These are phyloP conservation scores for Mortierella sp. DNA, from an alignment of 371 early-diverging fungal genomes.

Conservation along the genomic window DNA sequence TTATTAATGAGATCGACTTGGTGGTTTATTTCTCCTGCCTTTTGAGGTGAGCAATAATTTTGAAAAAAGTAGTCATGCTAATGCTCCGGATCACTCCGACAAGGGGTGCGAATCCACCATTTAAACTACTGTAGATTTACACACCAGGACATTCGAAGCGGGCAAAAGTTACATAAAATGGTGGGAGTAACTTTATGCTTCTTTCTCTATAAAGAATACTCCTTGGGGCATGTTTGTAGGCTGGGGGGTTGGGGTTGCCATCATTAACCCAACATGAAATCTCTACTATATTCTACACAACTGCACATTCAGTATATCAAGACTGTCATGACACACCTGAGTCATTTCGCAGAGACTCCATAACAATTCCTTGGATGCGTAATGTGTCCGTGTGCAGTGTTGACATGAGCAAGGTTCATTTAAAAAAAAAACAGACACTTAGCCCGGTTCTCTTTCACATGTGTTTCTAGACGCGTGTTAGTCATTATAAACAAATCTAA, in stretches of 20 bases:
- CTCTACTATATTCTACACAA: background rate
- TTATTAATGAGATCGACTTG: background rate
- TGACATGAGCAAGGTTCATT: background rate
- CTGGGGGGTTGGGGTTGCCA: too few relatives aligned
- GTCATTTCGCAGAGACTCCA: constrained; percentile 10
- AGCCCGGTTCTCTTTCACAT: background rate
- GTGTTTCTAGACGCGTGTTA: background rate
- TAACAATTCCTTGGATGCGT: background rate
- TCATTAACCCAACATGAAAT: background rate
- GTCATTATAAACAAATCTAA: background rate
- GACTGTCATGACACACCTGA: constrained; percentile 18
- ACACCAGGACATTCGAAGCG: background rate
- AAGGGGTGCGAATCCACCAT: background rate
- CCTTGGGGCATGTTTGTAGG: too few relatives aligned
- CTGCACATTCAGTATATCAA: background rate
- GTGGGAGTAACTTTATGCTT: too few relatives aligned
- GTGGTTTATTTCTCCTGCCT: constrained; percentile 21
- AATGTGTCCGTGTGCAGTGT: background rate
- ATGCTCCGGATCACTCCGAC: constrained; percentile 35
- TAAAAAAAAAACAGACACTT: background rate
- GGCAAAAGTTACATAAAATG: too few relatives aligned
- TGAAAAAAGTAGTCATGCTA: constrained; percentile 22
- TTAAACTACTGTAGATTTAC: background rate
- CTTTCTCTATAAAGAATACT: too few relatives aligned
- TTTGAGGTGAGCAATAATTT: constrained; percentile 35